Percentiles rank a stretch among this genome's conserved stretches.
Conservation (phyloP, 2,329 filamentous ascomycete genomes). For the Phyllosticta capitalensis region DNA sequence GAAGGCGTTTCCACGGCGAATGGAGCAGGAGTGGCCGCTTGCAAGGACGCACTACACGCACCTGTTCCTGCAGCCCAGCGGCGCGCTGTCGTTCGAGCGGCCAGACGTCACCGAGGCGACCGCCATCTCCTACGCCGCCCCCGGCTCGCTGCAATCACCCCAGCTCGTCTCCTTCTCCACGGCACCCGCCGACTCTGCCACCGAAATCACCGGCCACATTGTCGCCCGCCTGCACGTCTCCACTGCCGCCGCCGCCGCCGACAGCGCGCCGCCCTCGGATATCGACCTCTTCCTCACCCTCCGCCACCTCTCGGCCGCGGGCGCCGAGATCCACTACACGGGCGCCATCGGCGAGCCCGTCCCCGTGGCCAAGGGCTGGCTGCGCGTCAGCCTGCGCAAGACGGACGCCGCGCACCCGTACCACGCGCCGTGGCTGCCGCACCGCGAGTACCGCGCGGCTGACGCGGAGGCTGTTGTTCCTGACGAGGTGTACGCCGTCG, state of each 20-base stretch:
- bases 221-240: slow-evolving; percentile 57
- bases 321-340: slow-evolving; percentile 54
- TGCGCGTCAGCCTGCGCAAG: slow-evolving; percentile 49
- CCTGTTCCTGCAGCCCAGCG: slow-evolving; percentile 47
- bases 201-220: slow-evolving; percentile 61
- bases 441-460: slow-evolving; percentile 49
- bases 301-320: slow-evolving; percentile 45
- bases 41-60: slow-evolving; percentile 54
- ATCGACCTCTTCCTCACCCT: slow-evolving; percentile 56
- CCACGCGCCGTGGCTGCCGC: slow-evolving; percentile 46
- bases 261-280: slow-evolving; percentile 37
- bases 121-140: slow-evolving; percentile 49
- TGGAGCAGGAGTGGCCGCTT: slow-evolving; percentile 58
- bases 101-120: slow-evolving; percentile 16
- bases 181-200: slow-evolving; percentile 49
- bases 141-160: slow-evolving; percentile 47
- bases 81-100: slow-evolving; percentile 29
- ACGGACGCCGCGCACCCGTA: slow-evolving; percentile 42
- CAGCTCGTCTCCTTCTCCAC: slow-evolving; percentile 51
- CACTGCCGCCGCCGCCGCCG: slow-evolving; percentile 27
- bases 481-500: slow-evolving; percentile 49
- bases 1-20: slow-evolving; percentile 43
- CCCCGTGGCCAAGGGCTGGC: slow-evolving; percentile 55
- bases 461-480: slow-evolving; percentile 47
- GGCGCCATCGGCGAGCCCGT: slow-evolving; percentile 56